Evolutionary conservation across 257 asterid species (phyloP).

Genomic region (Ajuga chamaepitys): DNA sequence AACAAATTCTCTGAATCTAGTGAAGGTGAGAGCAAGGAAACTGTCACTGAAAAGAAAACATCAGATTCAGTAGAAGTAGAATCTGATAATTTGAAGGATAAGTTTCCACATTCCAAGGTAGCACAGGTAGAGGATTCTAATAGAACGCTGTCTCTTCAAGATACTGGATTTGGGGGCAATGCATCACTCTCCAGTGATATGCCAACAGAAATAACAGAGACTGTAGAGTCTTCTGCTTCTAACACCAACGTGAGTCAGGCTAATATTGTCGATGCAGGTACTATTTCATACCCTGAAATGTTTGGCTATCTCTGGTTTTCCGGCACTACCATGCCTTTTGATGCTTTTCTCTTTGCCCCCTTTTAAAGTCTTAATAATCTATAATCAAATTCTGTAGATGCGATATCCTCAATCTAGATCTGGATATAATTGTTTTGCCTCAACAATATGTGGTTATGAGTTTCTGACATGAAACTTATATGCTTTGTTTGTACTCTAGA

Average conservation of each 20-base stretch:
- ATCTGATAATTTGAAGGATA: constrained; percentile 15
- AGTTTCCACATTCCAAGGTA: constrained; percentile 5
- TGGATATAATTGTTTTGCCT: neutral
- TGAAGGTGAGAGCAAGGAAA: constrained; percentile 16
- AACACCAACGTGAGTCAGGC: constrained; percentile 18
- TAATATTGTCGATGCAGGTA: constrained; percentile 44
- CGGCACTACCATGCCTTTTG: neutral
- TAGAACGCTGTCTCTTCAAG: neutral
- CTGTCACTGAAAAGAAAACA: constrained; percentile 11
- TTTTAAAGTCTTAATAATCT: neutral
- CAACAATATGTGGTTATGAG: neutral
- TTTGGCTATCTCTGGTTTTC: neutral
- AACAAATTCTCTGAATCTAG: constrained; percentile 8
- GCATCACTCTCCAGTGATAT: constrained; percentile 13
- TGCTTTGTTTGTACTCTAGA: neutral
- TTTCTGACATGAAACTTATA: neutral
- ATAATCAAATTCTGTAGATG: neutral
- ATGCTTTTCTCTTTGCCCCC: neutral
- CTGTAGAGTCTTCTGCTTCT: constrained; percentile 28
- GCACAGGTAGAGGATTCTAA: constrained; percentile 15
- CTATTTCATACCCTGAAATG: constrained; percentile 1
- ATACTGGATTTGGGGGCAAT: neutral
- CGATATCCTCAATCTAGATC: neutral
- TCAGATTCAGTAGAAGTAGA: constrained; percentile 18
- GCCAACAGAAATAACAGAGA: constrained; percentile 18